phyloP scores from a whole-genome alignment of 352 stramenopile species.

The Globisporangium carolinianum region DNA sequence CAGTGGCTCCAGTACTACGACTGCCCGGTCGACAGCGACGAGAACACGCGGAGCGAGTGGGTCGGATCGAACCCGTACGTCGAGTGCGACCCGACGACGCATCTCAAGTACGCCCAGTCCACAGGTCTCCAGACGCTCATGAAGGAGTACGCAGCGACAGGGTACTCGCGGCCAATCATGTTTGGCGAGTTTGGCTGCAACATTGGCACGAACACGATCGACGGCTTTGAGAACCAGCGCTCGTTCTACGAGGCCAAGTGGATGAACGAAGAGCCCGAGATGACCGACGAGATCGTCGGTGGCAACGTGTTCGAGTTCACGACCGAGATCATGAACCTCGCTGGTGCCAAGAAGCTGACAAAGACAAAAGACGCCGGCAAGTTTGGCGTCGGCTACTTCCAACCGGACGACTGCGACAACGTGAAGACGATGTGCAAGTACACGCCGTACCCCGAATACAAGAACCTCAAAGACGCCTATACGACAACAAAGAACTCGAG shows the following conservation, averaged over 20 bases:
- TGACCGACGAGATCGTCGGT: constrained; percentile 65
- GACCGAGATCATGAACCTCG: constrained; percentile 55
- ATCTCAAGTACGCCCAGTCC: constrained; percentile 34
- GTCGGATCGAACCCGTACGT: constrained; percentile 55
- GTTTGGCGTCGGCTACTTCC: constrained; percentile 44
- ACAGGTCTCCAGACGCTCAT: constrained; percentile 37
- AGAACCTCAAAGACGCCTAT: constrained; percentile 45
- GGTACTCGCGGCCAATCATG: constrained; percentile 39
- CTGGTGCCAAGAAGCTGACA: constrained; percentile 15
- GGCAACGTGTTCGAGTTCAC: constrained; percentile 80
- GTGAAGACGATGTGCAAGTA: constrained; percentile 30
- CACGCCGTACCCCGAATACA: constrained; percentile 41
- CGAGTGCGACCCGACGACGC: constrained; percentile 34
- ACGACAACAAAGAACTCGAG: constrained; percentile 33
- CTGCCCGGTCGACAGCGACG: constrained; percentile 30
- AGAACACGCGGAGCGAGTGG: constrained; percentile 34
- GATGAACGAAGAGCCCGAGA: constrained; percentile 77
- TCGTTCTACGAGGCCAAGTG: constrained; percentile 63
- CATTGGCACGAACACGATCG: constrained; percentile 38
- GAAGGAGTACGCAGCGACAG: constrained; percentile 29
- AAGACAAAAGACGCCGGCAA: constrained; percentile 29
- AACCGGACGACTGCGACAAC: constrained; percentile 38
- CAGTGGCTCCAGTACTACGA: constrained; percentile 42
- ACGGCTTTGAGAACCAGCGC: constrained; percentile 41
- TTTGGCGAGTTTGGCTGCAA: constrained; percentile 59